Evolutionary conservation across 306 rosid species (phyloP), one percentile per base, ranked within the genome.

Genomic region (Cotoneaster glaucophyllus): DNA sequence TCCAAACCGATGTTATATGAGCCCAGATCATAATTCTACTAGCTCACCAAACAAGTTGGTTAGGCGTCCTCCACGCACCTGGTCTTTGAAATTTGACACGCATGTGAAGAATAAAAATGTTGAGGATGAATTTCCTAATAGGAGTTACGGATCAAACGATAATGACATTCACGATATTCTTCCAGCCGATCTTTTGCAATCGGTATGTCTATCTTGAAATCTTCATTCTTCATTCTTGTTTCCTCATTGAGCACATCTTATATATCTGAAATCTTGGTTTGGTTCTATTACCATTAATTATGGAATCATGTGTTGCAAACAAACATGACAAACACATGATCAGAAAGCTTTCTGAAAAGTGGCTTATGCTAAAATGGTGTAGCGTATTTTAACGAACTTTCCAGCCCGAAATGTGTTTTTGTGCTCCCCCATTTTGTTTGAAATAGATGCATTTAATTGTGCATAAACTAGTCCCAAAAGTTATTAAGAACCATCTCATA

Each of bases 51-150:
- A 65, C 80, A 92, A 85, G 74, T 65, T 96, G 79, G 84, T 68
- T 69, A 83, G 91, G 83, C 93, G 93, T 2, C 88, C 91, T 57
- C 80, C 85, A 11, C 82, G 87, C 22, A 50, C 85, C 19, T 85
- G 95, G 76, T 87, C 92, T 3, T 85, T 90, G 83, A 88, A 79
- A 80, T 94, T 91, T 39, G 94, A 88, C 81, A 78, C 90, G 75
- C 96, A 91, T 3, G 82, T 86, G 75, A 93, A 90, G 83, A 84
- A 83, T 76, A 85, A 34, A 67, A 74, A 26, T 34, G 53, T 13
- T 41, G 77, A 76, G 24, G 50, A 34, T 65, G 84, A 83, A 64
- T 21, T 21, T 57, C 77, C 67, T 82, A 79, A 37, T 78, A 54
- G 13, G 21, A 48, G 61, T 13, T 70, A 74, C 19, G 26, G 71